A percentile compares a stretch with the other conserved stretches of the same genome.
phyloP scores from a whole-genome alignment of 345 rosid species.

The Salix udensis region DNA sequence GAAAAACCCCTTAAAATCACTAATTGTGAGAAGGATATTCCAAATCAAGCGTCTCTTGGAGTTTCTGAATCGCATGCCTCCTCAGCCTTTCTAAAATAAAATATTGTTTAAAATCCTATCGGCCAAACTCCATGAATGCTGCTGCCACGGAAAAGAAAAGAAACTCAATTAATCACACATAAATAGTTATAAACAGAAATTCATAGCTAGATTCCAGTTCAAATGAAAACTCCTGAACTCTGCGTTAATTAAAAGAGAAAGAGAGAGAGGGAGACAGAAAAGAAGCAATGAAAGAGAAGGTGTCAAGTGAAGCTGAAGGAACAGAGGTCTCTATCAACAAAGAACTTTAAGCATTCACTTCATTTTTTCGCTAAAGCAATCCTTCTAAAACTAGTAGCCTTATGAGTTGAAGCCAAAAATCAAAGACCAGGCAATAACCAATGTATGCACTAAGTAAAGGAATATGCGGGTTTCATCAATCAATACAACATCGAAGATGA shows the following conservation, averaged over 20 bases:
- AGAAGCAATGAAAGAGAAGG: neutral
- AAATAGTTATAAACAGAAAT: neutral
- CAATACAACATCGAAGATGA: neutral
- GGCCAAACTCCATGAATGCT: neutral
- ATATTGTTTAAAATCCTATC: neutral
- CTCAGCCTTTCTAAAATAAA: neutral
- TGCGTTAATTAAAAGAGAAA: neutral
- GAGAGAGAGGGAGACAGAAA: neutral
- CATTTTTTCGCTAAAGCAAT: neutral
- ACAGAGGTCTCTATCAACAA: neutral
- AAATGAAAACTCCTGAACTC: neutral
- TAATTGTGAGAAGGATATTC: neutral
- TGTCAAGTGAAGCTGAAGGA: neutral
- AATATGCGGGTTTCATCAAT: neutral
- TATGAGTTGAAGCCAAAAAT: neutral
- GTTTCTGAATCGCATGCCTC: neutral
- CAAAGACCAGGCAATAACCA: neutral
- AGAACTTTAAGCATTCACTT: neutral
- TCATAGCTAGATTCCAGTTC: neutral
- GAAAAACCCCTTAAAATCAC: neutral
- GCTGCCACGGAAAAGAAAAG: neutral
- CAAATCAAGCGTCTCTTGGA: neutral
- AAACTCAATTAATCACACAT: neutral
- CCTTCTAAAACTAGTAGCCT: neutral
- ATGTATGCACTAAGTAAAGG: neutral